Percentiles rank a stretch among this genome's conserved stretches.
These are phyloP conservation scores for Scenedesmus sp. DNA, from an alignment of 163 green algal species.

Conservation along the genomic window DNA sequence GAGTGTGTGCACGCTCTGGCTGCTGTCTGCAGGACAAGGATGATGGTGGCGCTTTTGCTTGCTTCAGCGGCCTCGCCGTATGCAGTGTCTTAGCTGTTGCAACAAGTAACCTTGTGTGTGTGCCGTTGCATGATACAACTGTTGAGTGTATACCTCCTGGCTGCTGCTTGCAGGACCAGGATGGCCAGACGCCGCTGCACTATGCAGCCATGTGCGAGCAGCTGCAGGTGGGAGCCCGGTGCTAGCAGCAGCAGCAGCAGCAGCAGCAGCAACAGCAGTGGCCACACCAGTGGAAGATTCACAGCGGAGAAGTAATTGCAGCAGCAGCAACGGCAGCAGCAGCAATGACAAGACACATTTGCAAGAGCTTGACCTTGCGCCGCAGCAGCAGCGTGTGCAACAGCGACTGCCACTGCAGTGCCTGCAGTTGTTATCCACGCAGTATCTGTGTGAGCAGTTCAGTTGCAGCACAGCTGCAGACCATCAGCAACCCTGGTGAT, in stretches of 20 bases:
- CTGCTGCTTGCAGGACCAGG: slow-evolving; percentile 25
- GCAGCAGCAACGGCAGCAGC: no score
- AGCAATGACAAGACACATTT: no score
- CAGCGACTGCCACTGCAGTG: no score
- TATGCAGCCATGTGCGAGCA: slow-evolving; percentile 51
- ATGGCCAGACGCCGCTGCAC: slow-evolving; percentile 51
- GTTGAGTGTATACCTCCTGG: background rate
- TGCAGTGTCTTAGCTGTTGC: no score
- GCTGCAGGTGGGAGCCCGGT: background rate
- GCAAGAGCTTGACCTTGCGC: no score
- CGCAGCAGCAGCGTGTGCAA: no score
- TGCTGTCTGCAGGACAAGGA: background rate
- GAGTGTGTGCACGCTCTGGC: background rate
- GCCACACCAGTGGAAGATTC: background rate
- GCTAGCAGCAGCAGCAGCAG: background rate
- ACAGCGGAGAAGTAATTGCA: no score
- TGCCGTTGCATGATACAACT: background rate
- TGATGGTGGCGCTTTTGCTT: background rate
- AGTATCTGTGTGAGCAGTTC: background rate
- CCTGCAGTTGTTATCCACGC: no score
- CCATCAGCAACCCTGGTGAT: background rate
- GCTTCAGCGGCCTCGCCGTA: no score
- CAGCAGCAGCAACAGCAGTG: background rate
- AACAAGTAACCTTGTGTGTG: no score
- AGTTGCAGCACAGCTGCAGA: background rate